Evolutionary conservation across 2,329 filamentous ascomycete genomes (phyloP).

Genomic region (Cadophora malorum): DNA sequence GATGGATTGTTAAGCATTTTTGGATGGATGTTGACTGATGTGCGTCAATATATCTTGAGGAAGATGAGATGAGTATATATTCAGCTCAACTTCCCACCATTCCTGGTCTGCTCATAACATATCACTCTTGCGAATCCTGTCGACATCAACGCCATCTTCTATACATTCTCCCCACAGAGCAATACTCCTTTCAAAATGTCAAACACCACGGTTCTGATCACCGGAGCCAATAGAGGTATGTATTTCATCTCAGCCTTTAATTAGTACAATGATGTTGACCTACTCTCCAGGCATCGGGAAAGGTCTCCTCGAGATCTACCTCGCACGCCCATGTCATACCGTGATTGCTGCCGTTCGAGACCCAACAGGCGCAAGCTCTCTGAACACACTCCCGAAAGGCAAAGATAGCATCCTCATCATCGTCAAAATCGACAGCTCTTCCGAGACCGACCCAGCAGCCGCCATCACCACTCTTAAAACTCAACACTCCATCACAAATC

Average conservation of each 20-base stretch:
- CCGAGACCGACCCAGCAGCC: conserved; percentile 45
- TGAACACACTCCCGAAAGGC: conserved; percentile 8
- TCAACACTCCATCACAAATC: conserved; percentile 47
- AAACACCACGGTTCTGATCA: conserved; percentile 24
- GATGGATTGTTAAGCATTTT: too few species aligned
- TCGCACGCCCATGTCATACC: conserved; percentile 25
- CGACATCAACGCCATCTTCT: not conserved
- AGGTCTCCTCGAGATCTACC: conserved; percentile 25
- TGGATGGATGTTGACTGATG: too few species aligned
- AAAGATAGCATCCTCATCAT: conserved; percentile 42
- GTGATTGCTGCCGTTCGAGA: conserved; percentile 28
- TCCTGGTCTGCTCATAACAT: not conserved
- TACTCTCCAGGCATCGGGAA: conserved; percentile 24
- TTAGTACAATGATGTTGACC: not conserved
- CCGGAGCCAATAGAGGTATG: conserved; percentile 27
- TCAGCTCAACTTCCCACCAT: not conserved
- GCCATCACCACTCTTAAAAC: conserved; percentile 45
- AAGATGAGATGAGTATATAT: not conserved
- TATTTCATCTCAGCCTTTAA: not conserved
- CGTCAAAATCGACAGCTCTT: conserved; percentile 51
- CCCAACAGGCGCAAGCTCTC: not conserved
- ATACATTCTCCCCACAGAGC: not conserved
- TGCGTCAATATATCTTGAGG: not conserved
- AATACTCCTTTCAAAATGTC: not conserved
- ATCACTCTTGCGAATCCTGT: not conserved